Base-by-base conservation (phyloP, 768 basidiomycete species). In the Thelephora ganbajun region DNA sequence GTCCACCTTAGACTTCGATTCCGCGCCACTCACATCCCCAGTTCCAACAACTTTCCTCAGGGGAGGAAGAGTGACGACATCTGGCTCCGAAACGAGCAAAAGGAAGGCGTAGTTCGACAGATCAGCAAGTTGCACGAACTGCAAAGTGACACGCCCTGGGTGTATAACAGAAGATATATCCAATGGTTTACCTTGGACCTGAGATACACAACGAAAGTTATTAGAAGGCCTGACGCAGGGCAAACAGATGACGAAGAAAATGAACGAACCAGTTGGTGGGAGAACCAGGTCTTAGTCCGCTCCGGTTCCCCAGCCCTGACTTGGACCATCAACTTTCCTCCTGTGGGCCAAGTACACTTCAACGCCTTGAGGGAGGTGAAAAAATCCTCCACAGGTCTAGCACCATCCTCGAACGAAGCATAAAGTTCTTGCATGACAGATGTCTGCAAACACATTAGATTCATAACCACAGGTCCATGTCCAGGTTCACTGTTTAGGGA, bases 51-150 rank as follows among this genome's bases (percentile, higher is more conserved):
- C 26, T 30, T 30, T 30, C 26, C 26, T 30, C 9, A 9, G 26
- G 9, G 26, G 9, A 30, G 9, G 5, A 4, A 9, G 26, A 4
- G 26, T 4, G 26, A 9, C 26, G 4, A 30, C 26, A 9, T 30
- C 26, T 30, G 26, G 58, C 18, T 47, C 37, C 2, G 56, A 35
- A n/a, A 53, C 57, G 39, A 53, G 54, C 11, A 60, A 30, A 7
- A 56, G 49, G 46, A 60, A 60, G 11, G 58, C 33, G 19, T 37
- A 48, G 39, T 50, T 49, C 12, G 57, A 51, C 20, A 52, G 36
- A n/a, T 51, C 54, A 9, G 33, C 48, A 12, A 60, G 59, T 34
- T 56, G 52, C 23, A 58, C 54, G 22, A 58, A 33, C 6, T 49
- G 47, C 6, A 56, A n/a, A 4, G 43, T 52, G 44, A 58, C 58